These are phyloP conservation scores for Lasiosphaeriaceae sp. DNA, from an alignment of 495 filamentous ascomycete species.

Conservation along the genomic window DNA sequence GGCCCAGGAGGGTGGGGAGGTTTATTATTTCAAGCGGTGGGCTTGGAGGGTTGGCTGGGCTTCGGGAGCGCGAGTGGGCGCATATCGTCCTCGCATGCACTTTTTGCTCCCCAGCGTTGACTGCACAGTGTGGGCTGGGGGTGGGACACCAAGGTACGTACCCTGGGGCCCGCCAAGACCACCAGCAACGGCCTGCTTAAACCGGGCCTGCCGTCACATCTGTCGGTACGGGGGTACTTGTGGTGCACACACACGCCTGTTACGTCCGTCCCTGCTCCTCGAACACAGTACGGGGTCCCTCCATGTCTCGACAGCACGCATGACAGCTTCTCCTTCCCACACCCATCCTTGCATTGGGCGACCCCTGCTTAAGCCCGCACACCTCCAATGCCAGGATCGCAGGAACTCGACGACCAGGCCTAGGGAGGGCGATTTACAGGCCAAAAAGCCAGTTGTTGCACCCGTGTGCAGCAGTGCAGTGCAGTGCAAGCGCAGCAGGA, in stretches of 20 bases:
- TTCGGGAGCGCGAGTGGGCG: not conserved
- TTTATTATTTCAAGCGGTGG: not conserved
- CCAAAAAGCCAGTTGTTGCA: too few relatives aligned
- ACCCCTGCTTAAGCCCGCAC: not conserved
- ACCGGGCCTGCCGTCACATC: not conserved
- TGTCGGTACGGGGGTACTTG: constrained; percentile 5
- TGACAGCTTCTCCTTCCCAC: constrained; percentile 7
- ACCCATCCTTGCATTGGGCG: not conserved
- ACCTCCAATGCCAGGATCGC: not conserved
- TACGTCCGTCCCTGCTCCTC: not conserved
- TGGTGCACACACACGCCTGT: not conserved
- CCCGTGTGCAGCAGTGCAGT: too few relatives aligned
- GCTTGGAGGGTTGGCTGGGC: not conserved
- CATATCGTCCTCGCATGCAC: not conserved
- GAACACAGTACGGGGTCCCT: not conserved
- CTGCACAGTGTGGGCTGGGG: constrained; percentile 3
- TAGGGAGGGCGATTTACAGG: too few relatives aligned
- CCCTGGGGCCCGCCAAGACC: not conserved
- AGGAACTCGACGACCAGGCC: not conserved
- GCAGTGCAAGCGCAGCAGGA: not conserved
- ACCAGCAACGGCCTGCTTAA: not conserved
- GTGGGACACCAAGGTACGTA: not conserved
- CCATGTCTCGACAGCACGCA: constrained; percentile 1
- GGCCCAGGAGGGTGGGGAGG: not conserved
- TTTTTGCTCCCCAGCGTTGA: not conserved